Base-by-base conservation (phyloP, 179 eudicot genomes). In the Beta corolliflora region DNA sequence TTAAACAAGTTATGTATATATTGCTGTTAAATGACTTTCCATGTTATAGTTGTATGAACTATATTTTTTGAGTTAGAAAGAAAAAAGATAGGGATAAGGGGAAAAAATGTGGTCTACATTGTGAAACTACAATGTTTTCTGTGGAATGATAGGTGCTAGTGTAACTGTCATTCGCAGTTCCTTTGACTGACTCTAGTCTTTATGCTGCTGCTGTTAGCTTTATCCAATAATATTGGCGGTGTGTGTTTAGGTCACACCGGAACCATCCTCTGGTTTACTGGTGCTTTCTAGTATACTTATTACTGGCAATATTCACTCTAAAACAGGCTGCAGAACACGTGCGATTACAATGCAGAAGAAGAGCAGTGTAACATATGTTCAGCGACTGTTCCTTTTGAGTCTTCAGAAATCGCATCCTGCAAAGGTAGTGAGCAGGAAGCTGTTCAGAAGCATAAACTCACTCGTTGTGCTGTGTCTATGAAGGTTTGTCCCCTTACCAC, bases 311-410 rank as follows among this genome's bases (percentile, higher is more conserved):
- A 7, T 74, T 67, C 69, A 72, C 52, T 70, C 55, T 58, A 48
- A 81, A 86, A 86, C 84, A 89, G 82, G 85, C 81, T 86, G 73
- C 80, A 77, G 64, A 78, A 71, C 50, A 48, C 78, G 4, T 67
- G 79, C 72, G 82, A 84, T 46, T 83, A 82, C 83, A 80, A 78
- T 73, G 83, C 77, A 69, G 89, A 89, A 76, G 98, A 92, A 71
- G 99, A 94, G 89, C 85, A 64, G 48, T 96, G 99, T 79, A 86
- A 84, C 81, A 90, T 83, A 77, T 96, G 99, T 72, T 91, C 93
- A 61, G 90, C 95, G 16, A n/a, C 77, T 36, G 89, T 96, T 81
- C 92, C 92, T 59, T 93, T 93, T 67, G 95, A 94, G 77, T 90
- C 93, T 54, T 79, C 91, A 60, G 99, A 96, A 79, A 65, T 60